phyloP scores from a whole-genome alignment of 1,284 basidiomycete genomes.

The Ceratobasidium sp. region DNA sequence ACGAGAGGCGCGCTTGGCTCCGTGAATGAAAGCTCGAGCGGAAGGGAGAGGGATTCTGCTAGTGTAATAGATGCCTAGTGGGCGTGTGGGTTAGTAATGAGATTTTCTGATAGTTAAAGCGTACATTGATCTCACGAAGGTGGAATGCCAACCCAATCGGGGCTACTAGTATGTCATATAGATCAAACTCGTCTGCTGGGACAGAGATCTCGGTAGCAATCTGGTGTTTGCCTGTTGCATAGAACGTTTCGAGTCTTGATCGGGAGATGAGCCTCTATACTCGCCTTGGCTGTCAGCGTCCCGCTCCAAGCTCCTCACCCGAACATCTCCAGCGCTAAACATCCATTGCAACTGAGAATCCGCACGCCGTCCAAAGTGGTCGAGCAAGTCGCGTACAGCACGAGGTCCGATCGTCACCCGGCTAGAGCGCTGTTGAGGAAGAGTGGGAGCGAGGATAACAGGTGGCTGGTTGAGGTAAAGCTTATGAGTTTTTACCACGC shows the following conservation, averaged over 20 bases:
- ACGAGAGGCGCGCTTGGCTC: conserved; percentile 55
- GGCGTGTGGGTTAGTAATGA: conserved; percentile 20
- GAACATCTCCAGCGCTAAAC: conserved; percentile 69
- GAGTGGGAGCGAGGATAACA: conserved; percentile 65
- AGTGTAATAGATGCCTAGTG: conserved; percentile 74
- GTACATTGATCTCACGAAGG: conserved; percentile 79
- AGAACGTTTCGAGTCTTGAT: background rate
- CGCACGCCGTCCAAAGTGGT: conserved; percentile 66
- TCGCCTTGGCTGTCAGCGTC: conserved; percentile 69
- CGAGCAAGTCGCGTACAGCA: conserved; percentile 75
- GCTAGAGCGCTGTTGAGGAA: conserved; percentile 62
- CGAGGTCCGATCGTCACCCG: conserved; percentile 71
- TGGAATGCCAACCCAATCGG: conserved; percentile 77
- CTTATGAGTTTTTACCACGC: conserved; percentile 79
- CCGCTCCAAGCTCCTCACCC: conserved; percentile 70
- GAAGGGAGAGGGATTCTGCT: conserved; percentile 69
- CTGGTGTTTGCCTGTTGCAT: conserved; percentile 55
- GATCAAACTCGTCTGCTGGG: conserved; percentile 76
- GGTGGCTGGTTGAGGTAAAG: conserved; percentile 65
- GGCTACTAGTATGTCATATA: conserved; percentile 66
- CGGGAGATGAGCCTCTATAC: conserved; percentile 9
- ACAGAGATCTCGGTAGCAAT: conserved; percentile 66
- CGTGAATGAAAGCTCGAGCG: conserved; percentile 75
- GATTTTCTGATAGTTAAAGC: conserved; percentile 44
- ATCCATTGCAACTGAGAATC: conserved; percentile 81